Evolutionary conservation across 2,329 filamentous ascomycete genomes (phyloP).

Genomic region (Tothia fuscella): DNA sequence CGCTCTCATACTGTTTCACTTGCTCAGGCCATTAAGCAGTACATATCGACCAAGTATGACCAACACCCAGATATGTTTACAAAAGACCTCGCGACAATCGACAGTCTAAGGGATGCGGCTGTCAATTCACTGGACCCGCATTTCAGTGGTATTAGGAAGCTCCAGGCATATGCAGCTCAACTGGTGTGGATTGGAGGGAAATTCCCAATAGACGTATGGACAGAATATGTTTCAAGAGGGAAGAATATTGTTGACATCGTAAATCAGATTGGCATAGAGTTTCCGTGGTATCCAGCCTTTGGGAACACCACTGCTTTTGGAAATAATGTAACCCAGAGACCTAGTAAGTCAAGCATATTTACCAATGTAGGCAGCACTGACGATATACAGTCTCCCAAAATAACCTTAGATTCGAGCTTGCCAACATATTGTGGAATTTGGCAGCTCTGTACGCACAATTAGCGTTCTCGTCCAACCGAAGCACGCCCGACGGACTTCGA

Average conservation of each 20-base stretch:
- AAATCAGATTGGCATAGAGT: conserved; percentile 91
- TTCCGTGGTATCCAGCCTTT: conserved; percentile 88
- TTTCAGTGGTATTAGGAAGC: conserved; percentile 69
- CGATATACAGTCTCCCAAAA: too few relatives aligned
- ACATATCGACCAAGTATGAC: conserved; percentile 97
- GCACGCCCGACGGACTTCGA: conserved; percentile 72
- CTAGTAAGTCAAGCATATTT: conserved; percentile 12
- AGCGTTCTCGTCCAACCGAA: conserved; percentile 66
- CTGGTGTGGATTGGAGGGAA: conserved; percentile 88
- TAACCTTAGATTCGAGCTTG: conserved; percentile 68
- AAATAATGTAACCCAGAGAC: too few relatives aligned
- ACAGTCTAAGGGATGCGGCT: conserved; percentile 72
- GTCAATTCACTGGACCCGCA: conserved; percentile 83
- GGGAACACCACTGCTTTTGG: conserved; percentile 86
- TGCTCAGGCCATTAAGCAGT: conserved; percentile 74
- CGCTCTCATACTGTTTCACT: conserved; percentile 69
- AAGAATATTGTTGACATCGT: too few relatives aligned
- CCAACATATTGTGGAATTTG: conserved; percentile 88
- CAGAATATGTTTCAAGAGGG: too few relatives aligned
- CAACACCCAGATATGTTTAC: conserved; percentile 96
- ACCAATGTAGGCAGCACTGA: too few relatives aligned
- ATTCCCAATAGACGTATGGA: conserved; percentile 85
- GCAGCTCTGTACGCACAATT: conserved; percentile 89
- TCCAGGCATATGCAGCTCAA: conserved; percentile 87
- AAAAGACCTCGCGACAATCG: conserved; percentile 76